Percentiles rank a stretch among this genome's conserved stretches.
Evolutionary conservation across 2,329 filamentous ascomycete genomes (phyloP).

Genomic region (Raffaelea ambrosiae): DNA sequence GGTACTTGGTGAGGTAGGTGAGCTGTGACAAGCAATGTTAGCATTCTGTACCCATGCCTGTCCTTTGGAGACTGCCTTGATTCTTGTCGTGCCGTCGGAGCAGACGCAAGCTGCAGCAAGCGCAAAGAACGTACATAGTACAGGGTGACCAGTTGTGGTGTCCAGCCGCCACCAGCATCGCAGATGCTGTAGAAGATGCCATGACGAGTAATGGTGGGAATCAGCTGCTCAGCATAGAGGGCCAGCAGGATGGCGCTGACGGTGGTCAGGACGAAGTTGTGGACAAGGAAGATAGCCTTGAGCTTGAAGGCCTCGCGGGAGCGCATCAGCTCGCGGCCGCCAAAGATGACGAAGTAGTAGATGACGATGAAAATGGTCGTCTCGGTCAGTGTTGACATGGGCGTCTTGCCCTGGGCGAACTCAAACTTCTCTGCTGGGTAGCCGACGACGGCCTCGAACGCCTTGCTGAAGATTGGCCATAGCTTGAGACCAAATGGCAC

Average conservation of each 20-base stretch:
- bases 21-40: conserved; percentile 51
- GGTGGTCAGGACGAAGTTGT: conserved; percentile 89
- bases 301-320: conserved; percentile 78
- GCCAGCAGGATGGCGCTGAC: conserved; percentile 74
- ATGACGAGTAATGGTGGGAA: conserved; percentile 70
- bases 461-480: conserved; percentile 92
- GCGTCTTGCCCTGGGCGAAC: conserved; percentile 73
- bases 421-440: conserved; percentile 81
- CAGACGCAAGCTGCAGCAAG: neutral
- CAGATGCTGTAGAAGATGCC: conserved; percentile 91
- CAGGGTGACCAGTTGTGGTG: conserved; percentile 80
- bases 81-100: neutral
- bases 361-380: conserved; percentile 71
- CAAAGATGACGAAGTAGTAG: conserved; percentile 93
- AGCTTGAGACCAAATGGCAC: conserved; percentile 83
- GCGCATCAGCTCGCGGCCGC: conserved; percentile 87
- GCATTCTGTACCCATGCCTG: conserved; percentile 19
- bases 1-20: conserved; percentile 97
- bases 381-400: conserved; percentile 82
- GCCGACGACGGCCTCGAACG: conserved; percentile 66
- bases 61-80: neutral
- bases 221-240: conserved; percentile 84
- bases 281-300: conserved; percentile 82
- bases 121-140: conserved; percentile 76
- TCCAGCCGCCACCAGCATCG: conserved; percentile 76